Evolutionary conservation across 2,329 filamentous ascomycete genomes (phyloP).

Genomic region (Penicillium sp.): DNA sequence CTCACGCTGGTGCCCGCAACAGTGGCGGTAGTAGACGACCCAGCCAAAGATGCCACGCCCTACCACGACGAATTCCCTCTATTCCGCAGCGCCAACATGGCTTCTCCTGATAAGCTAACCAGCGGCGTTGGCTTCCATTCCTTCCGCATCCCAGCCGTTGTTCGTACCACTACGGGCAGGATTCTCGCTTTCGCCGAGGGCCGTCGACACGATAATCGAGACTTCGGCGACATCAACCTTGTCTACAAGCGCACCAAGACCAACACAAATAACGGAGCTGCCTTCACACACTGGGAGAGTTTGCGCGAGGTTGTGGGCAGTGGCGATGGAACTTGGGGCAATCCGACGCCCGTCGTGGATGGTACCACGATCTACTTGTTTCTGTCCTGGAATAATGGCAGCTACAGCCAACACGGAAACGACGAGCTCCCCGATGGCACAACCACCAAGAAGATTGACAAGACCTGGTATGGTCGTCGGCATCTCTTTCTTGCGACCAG

Average conservation of each 20-base stretch:
- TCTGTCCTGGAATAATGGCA: slow-evolving; percentile 31
- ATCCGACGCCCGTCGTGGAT: slow-evolving; percentile 34
- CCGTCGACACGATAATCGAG: slow-evolving; percentile 28
- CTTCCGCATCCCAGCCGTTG: slow-evolving; percentile 31
- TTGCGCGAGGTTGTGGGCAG: slow-evolving; percentile 28
- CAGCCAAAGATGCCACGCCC: slow-evolving; percentile 5
- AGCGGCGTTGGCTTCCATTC: slow-evolving; percentile 32
- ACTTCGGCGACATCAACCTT: slow-evolving; percentile 35
- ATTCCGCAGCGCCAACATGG: slow-evolving; percentile 33
- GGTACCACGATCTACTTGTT: slow-evolving; percentile 36
- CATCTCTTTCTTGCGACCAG: not conserved
- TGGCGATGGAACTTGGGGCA: slow-evolving; percentile 33
- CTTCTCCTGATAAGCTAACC: slow-evolving; percentile 26
- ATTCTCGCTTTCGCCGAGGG: slow-evolving; percentile 34
- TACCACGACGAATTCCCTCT: slow-evolving; percentile 26
- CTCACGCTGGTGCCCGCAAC: not conserved
- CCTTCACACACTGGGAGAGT: slow-evolving; percentile 26
- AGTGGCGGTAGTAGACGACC: not conserved
- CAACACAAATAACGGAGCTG: slow-evolving; percentile 21
- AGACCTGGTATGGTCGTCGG: not conserved
- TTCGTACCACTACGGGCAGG: slow-evolving; percentile 27
- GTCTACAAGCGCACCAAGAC: slow-evolving; percentile 33
- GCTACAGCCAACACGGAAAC: slow-evolving; percentile 30
- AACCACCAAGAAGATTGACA: not conserved
- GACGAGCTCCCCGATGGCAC: slow-evolving; percentile 17